A percentile compares a stretch with the other conserved stretches of the same genome.
Evolutionary conservation across 345 rosid genomes (phyloP).

Genomic region (Bretschneidera sinensis): DNA sequence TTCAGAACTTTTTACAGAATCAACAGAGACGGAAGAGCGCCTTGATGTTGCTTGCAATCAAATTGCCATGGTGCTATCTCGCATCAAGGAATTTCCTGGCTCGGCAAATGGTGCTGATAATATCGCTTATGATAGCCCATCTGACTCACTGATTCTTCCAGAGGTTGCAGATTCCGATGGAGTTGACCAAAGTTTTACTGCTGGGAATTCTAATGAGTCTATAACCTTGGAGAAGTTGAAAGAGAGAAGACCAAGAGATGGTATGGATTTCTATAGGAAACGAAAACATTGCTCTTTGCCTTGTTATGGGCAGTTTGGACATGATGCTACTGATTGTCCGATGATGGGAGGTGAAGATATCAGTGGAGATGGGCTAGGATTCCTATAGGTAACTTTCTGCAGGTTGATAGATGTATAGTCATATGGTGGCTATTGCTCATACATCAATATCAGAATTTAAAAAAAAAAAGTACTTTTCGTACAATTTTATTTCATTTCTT

Average conservation of each 20-base stretch:
- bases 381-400: neutral
- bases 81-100: constrained; percentile 38
- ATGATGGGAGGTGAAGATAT: constrained; percentile 30
- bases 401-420: neutral
- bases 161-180: constrained; percentile 49
- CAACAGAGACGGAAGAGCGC: constrained; percentile 47
- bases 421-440: neutral
- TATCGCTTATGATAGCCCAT: constrained; percentile 31
- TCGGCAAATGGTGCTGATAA: constrained; percentile 20
- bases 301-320: constrained; percentile 44
- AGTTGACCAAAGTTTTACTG: constrained; percentile 31
- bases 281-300: constrained; percentile 41
- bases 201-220: constrained; percentile 31
- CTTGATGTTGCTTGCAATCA: constrained; percentile 53
- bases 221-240: constrained; percentile 37
- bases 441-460: too few relatives aligned
- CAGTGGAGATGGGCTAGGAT: constrained; percentile 26
- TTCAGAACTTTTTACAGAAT: constrained; percentile 39
- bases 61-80: constrained; percentile 34
- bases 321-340: constrained; percentile 45
- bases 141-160: constrained; percentile 42
- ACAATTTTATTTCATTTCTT: too few relatives aligned
- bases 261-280: constrained; percentile 30
- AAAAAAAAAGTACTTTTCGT: too few relatives aligned
- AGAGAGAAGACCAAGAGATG: constrained; percentile 43